Percentiles rank a stretch among this genome's conserved stretches.
These are phyloP conservation scores for Fusarium oligoseptatum DNA, from an alignment of 2,329 filamentous ascomycete genomes.

Conservation along the genomic window DNA sequence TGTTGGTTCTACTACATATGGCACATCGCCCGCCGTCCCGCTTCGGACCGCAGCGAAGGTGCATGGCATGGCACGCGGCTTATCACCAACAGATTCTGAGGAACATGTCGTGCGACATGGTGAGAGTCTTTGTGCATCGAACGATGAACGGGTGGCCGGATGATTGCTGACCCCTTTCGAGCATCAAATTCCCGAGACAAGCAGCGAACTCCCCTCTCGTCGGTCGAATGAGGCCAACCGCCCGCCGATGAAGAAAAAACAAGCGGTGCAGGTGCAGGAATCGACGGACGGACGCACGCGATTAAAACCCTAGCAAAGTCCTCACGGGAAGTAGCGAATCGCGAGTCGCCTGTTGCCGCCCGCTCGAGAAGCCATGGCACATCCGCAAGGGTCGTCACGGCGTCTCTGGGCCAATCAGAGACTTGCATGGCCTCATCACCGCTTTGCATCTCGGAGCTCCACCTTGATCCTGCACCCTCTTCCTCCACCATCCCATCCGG, in stretches of 20 bases:
- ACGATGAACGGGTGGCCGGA: constrained; percentile 18
- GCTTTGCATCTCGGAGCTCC: constrained; percentile 33
- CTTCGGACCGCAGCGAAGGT: constrained; percentile 29
- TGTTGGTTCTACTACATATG: constrained; percentile 10
- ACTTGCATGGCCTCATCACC: constrained; percentile 29
- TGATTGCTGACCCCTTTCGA: constrained; percentile 25
- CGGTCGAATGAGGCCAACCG: constrained; percentile 24
- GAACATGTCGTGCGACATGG: constrained; percentile 28
- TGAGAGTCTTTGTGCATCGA: constrained; percentile 18
- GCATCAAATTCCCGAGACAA: constrained; percentile 23
- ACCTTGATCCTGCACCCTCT: constrained; percentile 35
- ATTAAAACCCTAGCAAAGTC: constrained; percentile 22
- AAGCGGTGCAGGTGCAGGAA: constrained; percentile 29
- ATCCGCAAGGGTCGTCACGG: constrained; percentile 32
- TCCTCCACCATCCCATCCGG: constrained; percentile 19
- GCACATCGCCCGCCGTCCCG: constrained; percentile 13
- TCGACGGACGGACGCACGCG: constrained; percentile 26
- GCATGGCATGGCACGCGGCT: constrained; percentile 26
- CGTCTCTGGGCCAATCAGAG: constrained; percentile 41
- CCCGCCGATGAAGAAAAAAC: constrained; percentile 7
- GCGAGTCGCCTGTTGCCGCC: constrained; percentile 42
- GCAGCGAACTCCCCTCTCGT: constrained; percentile 9
- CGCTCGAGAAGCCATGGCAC: constrained; percentile 27
- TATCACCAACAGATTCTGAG: constrained; percentile 34
- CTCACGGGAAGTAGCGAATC: constrained; percentile 36